These are phyloP conservation scores for Cladosporium phlei DNA, from an alignment of 2,329 filamentous ascomycete species.

Conservation along the genomic window DNA sequence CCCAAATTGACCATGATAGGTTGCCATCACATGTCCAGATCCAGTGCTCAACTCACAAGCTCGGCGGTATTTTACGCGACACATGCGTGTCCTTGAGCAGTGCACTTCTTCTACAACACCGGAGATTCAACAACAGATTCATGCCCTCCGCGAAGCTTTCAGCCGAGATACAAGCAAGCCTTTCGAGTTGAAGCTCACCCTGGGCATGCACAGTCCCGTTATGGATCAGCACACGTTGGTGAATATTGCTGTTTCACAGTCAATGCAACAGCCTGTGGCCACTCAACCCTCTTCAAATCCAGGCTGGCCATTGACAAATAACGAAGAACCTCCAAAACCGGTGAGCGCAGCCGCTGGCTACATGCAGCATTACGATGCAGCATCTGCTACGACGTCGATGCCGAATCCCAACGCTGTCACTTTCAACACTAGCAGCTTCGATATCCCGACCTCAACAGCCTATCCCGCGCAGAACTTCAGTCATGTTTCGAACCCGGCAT, in stretches of 20 bases:
- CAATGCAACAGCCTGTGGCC: constrained; percentile 6
- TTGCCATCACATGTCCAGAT: constrained; percentile 89
- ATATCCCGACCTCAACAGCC: constrained; percentile 11
- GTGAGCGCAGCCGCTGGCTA: background rate
- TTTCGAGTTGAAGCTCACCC: constrained; percentile 82
- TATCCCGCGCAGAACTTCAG: constrained; percentile 19
- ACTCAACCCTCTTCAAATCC: background rate
- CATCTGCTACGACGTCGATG: constrained; percentile 2
- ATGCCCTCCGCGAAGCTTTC: constrained; percentile 84
- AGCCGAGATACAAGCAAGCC: constrained; percentile 79
- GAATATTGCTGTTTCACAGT: constrained; percentile 16
- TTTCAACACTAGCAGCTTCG: constrained; percentile 13
- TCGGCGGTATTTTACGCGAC: constrained; percentile 81
- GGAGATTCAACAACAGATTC: constrained; percentile 84
- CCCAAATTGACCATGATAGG: constrained; percentile 49
- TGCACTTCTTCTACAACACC: constrained; percentile 77
- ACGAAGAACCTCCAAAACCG: constrained; percentile 2
- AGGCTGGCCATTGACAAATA: background rate
- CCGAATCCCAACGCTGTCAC: constrained; percentile 13
- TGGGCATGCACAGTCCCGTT: constrained; percentile 62
- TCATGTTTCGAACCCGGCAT: constrained; percentile 3
- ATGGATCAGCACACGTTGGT: constrained; percentile 34
- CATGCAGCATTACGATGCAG: constrained; percentile 1
- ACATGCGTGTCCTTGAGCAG: constrained; percentile 88
- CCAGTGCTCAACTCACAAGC: constrained; percentile 81